Evolutionary conservation across 441 rosid species (phyloP).

Genomic region (Breynia disticha): DNA sequence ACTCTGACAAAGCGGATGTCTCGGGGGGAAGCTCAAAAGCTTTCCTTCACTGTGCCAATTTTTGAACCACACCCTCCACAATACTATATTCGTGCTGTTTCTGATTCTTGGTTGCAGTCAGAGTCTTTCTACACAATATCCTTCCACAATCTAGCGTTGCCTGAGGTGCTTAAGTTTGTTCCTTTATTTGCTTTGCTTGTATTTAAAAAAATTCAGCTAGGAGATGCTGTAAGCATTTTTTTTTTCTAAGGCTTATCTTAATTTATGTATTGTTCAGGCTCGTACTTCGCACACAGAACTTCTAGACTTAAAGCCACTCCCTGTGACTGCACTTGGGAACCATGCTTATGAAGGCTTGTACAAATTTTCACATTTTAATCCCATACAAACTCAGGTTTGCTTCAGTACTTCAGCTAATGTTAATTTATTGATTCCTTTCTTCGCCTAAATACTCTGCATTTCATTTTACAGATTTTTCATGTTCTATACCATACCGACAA

Average conservation of each 20-base stretch:
- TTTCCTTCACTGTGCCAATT: slow-evolving; percentile 94
- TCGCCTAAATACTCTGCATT: slow-evolving; percentile 10
- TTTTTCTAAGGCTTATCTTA: slow-evolving; percentile 16
- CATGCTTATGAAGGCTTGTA: slow-evolving; percentile 61
- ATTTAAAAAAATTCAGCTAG: background rate
- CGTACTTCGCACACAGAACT: slow-evolving; percentile 89
- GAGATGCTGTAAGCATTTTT: slow-evolving; percentile 14
- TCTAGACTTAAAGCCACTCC: slow-evolving; percentile 92
- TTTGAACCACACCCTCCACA: slow-evolving; percentile 99
- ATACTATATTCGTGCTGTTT: slow-evolving; percentile 91
- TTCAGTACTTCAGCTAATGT: slow-evolving; percentile 14
- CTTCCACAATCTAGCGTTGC: slow-evolving; percentile 80
- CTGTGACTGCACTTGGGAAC: slow-evolving; percentile 78
- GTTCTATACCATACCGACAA: slow-evolving; percentile 85
- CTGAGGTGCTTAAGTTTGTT: slow-evolving; percentile 49
- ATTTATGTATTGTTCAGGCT: slow-evolving; percentile 36
- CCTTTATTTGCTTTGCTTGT: slow-evolving; percentile 1
- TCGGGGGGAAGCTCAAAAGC: slow-evolving; percentile 85
- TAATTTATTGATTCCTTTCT: slow-evolving; percentile 9
- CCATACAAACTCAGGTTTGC: slow-evolving; percentile 95
- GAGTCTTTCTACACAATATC: slow-evolving; percentile 93
- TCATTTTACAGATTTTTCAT: slow-evolving; percentile 69
- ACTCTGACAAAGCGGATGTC: slow-evolving; percentile 86
- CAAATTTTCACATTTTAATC: slow-evolving; percentile 96
- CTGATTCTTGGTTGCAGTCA: slow-evolving; percentile 98